Percentiles rank a stretch among this genome's conserved stretches.
These are phyloP conservation scores for Hypoxylon sp. DNA, from an alignment of 2,329 filamentous ascomycete species.

Conservation along the genomic window DNA sequence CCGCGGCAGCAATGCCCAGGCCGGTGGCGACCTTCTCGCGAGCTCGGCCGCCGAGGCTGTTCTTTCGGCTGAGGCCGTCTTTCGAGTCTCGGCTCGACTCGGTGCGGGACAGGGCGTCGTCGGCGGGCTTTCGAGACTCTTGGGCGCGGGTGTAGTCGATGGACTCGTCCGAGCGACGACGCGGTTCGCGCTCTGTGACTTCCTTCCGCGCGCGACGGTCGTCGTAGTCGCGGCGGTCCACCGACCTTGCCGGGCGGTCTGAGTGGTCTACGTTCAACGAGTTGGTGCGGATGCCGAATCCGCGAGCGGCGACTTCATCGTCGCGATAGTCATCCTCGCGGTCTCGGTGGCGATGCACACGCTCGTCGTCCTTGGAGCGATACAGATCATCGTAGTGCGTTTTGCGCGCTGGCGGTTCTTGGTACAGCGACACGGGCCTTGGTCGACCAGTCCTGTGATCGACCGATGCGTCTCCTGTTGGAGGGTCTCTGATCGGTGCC, in stretches of 20 bases:
- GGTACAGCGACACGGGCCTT: conserved; percentile 61
- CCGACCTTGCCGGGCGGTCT: conserved; percentile 43
- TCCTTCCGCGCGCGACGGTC: conserved; percentile 53
- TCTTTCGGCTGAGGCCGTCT: conserved; percentile 47
- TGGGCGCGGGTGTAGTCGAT: conserved; percentile 38
- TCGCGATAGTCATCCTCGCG: conserved; percentile 57
- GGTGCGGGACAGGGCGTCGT: conserved; percentile 36
- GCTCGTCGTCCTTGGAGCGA: conserved; percentile 58
- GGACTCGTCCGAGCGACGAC: conserved; percentile 43
- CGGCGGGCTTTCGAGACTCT: conserved; percentile 33
- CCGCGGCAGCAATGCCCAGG: conserved; percentile 57
- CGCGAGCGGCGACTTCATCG: conserved; percentile 55
- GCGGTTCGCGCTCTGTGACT: conserved; percentile 42
- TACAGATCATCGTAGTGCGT: conserved; percentile 58
- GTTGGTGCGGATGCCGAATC: conserved; percentile 61
- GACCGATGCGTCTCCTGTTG: neutral
- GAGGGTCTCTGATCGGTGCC: conserved; percentile 41
- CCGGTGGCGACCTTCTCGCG: conserved; percentile 59
- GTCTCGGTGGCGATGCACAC: conserved; percentile 52
- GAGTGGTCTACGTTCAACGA: conserved; percentile 41
- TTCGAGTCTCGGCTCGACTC: conserved; percentile 42
- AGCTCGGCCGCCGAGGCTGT: conserved; percentile 51
- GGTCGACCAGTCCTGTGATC: conserved; percentile 47
- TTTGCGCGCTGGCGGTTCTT: conserved; percentile 56
- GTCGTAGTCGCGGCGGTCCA: conserved; percentile 48